phyloP scores from a whole-genome alignment of 176 grass and related monocot genomes.

The Bonia amplexicaulis region DNA sequence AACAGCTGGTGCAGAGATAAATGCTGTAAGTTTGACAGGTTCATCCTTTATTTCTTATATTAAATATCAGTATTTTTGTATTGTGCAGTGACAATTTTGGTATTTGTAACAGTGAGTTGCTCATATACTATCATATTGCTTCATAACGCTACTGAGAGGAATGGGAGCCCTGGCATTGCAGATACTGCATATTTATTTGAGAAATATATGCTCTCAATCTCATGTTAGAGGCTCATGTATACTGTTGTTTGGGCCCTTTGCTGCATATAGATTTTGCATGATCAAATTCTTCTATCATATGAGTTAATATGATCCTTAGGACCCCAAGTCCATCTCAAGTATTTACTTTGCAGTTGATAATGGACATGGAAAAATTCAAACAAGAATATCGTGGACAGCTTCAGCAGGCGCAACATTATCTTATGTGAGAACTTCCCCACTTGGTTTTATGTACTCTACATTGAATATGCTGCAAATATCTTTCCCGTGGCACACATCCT shows the following conservation, averaged over 20 bases:
- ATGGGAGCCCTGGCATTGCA: neutral
- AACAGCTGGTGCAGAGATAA: slow-evolving; percentile 69
- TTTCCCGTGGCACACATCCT: neutral
- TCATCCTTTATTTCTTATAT: slow-evolving; percentile 7
- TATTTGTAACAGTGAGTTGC: neutral
- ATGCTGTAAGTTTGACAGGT: slow-evolving; percentile 38
- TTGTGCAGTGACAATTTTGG: neutral
- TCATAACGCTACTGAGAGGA: neutral
- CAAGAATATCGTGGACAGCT: slow-evolving; percentile 54
- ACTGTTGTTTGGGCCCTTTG: neutral
- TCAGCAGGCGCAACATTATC: slow-evolving; percentile 55
- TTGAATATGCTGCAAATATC: neutral
- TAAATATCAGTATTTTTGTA: neutral
- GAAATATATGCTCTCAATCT: neutral
- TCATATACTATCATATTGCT: neutral
- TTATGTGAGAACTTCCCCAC: slow-evolving; percentile 45
- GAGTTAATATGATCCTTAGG: slow-evolving; percentile 2
- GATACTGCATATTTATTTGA: neutral
- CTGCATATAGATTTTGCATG: neutral
- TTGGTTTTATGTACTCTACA: neutral
- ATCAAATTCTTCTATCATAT: neutral
- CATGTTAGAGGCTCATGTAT: neutral
- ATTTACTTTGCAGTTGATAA: slow-evolving; percentile 56
- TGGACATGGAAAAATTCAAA: slow-evolving; percentile 81
- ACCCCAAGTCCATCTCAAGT: slow-evolving; percentile 14